Conservation (phyloP, 2,329 filamentous ascomycete genomes). For the Knufia fluminis region DNA sequence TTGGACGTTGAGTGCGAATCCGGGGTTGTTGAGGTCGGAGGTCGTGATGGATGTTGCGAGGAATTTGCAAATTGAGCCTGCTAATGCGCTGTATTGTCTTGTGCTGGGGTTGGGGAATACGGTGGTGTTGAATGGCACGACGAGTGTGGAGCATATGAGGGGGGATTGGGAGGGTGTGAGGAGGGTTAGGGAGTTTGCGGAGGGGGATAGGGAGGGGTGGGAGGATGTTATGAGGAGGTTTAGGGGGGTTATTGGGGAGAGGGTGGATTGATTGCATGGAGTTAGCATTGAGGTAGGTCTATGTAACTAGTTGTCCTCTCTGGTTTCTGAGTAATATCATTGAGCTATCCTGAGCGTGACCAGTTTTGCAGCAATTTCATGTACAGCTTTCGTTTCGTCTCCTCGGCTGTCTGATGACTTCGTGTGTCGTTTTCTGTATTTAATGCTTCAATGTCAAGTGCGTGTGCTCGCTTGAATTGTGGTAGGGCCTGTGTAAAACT, state of each 20-base stretch:
- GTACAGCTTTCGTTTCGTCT: not conserved
- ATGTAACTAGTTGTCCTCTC: too few relatives aligned
- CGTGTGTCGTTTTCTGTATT: too few relatives aligned
- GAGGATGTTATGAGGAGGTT: slow-evolving; percentile 40
- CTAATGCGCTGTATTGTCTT: slow-evolving; percentile 48
- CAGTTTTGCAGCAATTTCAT: not conserved
- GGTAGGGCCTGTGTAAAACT: too few relatives aligned
- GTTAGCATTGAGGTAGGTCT: too few relatives aligned
- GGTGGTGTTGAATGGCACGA: slow-evolving; percentile 49
- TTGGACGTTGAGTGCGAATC: slow-evolving; percentile 54
- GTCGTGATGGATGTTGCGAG: slow-evolving; percentile 44
- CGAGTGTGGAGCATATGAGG: slow-evolving; percentile 41
- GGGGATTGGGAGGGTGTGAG: slow-evolving; percentile 41
- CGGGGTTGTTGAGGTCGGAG: slow-evolving; percentile 37
- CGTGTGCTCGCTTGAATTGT: too few relatives aligned
- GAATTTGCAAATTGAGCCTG: slow-evolving; percentile 32
- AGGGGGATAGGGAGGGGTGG: slow-evolving; percentile 43
- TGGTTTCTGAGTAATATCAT: too few relatives aligned
- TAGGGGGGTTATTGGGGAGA: slow-evolving; percentile 25
- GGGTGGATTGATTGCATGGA: not conserved
- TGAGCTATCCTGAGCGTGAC: too few relatives aligned
- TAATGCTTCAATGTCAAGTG: too few relatives aligned
- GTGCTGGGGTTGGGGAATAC: slow-evolving; percentile 44
- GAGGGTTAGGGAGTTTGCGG: slow-evolving; percentile 35
- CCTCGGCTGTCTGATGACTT: too few relatives aligned